phyloP scores from a whole-genome alignment of 176 grass and related monocot species.

The Triticum timopheevii region DNA sequence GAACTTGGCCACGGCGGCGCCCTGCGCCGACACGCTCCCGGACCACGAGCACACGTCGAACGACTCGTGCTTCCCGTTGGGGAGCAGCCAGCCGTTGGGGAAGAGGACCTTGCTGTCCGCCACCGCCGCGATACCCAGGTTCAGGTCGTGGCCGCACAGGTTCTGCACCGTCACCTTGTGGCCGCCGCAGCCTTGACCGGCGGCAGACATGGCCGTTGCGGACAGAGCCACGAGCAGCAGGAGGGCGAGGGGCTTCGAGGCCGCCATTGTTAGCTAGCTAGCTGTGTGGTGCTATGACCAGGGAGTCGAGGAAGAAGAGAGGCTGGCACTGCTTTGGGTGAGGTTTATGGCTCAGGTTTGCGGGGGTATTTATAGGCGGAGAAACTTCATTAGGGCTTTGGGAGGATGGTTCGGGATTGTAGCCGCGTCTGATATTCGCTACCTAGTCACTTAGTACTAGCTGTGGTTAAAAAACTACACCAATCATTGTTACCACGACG shows the following conservation, averaged over 20 bases:
- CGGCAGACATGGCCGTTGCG: neutral
- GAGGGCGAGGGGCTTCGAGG: neutral
- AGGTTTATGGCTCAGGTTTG: neutral
- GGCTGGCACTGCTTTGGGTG: neutral
- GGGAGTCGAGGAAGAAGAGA: neutral
- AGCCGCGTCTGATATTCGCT: neutral
- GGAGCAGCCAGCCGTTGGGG: neutral
- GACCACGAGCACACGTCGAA: conserved; percentile 42
- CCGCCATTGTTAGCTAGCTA: conserved; percentile 4
- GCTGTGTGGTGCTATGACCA: neutral
- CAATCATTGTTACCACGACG: too few relatives aligned
- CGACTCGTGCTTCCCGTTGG: conserved; percentile 8
- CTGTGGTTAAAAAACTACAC: neutral
- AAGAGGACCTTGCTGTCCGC: conserved; percentile 25
- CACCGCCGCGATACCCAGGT: neutral
- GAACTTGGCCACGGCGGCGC: conserved; percentile 19
- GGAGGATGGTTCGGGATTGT: neutral
- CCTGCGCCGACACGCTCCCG: conserved; percentile 15
- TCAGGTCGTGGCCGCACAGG: conserved; percentile 20
- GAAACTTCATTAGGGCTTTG: neutral
- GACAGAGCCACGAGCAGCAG: neutral
- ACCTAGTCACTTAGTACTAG: neutral
- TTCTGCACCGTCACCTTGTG: conserved; percentile 54
- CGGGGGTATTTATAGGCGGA: conserved; percentile 25
- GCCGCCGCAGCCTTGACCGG: neutral